Evolutionary conservation across 805 yeast species (phyloP), one percentile per base, ranked within the genome.

Genomic region (Lipomyces sp.): DNA sequence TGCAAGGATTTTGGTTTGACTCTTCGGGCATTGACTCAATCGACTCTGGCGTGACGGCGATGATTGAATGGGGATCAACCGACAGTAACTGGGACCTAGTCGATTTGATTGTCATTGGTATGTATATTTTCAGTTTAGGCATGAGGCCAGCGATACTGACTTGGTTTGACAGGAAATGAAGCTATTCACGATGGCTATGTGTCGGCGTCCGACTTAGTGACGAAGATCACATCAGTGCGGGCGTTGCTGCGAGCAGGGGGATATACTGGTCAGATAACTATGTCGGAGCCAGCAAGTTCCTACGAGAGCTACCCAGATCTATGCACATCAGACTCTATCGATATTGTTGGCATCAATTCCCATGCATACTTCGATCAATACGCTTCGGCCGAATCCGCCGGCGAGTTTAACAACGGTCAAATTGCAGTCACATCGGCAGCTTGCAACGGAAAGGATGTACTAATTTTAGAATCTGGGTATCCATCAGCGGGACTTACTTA

Each of bases 391-490:
- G 70, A 69, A 24, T 72, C 78, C 36, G 81, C 96, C 2, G 96
- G 96, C 40, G 40, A 72, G 7, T 90, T 85, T 61, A 80, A 86
- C 39, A 68, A 72, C 43, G 79, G 80, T 29, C 95, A 90, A 70
- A 72, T 79, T 55, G 67, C 62, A 21, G 65, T 82, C 50, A 82
- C 82, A 23, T 68, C 75, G 59, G 68, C 67, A 14, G 69, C 74
- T 40, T 89, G 96, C 72, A 71, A 77, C 26, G 69, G 71, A 50
- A 73, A 75, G 65, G 50, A 46, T 36, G 90, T 88, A 51, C 71
- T 87, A 61, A 81, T 91, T 65, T 81, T 90, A 59, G 98, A 91
- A 78, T 77, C 96, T 52, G 98, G 98, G 59, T 91, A 97, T 96
- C 98, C 98, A 66, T 79, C 87, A 59, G 68, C 78, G 65, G 98